Conservation (phyloP, 2,329 filamentous ascomycete species). For the Dothiorella sarmentorum region DNA sequence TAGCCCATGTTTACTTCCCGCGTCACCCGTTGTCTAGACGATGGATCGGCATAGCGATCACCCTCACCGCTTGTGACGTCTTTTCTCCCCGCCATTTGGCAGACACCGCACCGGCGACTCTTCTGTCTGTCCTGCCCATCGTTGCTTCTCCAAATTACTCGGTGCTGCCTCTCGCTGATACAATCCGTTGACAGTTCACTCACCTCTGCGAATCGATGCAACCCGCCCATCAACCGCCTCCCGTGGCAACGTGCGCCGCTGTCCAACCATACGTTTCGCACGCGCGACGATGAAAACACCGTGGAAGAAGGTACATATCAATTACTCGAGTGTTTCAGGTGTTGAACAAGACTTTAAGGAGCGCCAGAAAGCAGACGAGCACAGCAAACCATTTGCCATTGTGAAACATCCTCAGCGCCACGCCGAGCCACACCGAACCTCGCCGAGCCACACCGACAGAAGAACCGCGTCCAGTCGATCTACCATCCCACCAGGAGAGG, state of each 20-base stretch:
- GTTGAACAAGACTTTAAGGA: not conserved
- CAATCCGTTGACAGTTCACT: not conserved
- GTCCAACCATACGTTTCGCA: too few species aligned
- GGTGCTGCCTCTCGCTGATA: not conserved
- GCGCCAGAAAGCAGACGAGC: too few species aligned
- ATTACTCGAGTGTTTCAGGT: not conserved
- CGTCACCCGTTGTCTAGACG: not conserved
- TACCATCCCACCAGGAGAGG: too few species aligned
- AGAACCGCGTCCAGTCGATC: too few species aligned
- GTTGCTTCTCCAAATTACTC: not conserved
- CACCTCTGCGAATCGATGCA: not conserved
- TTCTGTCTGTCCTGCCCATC: not conserved
- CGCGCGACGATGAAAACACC: not conserved
- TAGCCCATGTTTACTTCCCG: slow-evolving; percentile 7
- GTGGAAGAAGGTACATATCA: not conserved
- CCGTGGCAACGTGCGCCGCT: not conserved
- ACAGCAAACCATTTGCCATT: not conserved
- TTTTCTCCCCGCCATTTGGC: not conserved
- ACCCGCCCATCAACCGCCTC: not conserved
- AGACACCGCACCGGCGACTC: not conserved
- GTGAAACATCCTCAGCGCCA: not conserved
- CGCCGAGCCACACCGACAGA: too few species aligned
- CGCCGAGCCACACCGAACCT: not conserved
- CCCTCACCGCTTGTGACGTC: slow-evolving; percentile 13
- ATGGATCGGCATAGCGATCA: slow-evolving; percentile 11